These are phyloP conservation scores for Hypoxylon subgilvum DNA, from an alignment of 495 filamentous ascomycete species.

Conservation along the genomic window DNA sequence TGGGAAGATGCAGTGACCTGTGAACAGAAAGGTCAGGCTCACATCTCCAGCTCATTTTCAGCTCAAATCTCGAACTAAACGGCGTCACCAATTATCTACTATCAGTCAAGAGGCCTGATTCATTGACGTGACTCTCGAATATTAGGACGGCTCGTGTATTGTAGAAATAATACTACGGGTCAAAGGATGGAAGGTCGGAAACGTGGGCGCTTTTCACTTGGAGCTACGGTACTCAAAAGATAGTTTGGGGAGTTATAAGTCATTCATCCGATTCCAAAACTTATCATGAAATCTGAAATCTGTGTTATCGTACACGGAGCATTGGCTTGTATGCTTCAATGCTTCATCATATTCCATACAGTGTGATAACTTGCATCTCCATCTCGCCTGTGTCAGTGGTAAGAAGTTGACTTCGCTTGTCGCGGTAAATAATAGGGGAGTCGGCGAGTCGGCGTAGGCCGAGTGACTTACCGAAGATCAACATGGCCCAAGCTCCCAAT, in stretches of 20 bases:
- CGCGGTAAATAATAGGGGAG: conserved; percentile 7
- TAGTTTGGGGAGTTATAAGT: too few relatives aligned
- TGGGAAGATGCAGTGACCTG: neutral
- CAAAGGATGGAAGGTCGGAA: conserved; percentile 13
- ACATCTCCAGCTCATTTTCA: conserved; percentile 14
- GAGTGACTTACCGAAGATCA: neutral
- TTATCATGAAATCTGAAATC: too few relatives aligned
- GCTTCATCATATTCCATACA: too few relatives aligned
- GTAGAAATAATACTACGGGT: conserved; percentile 10
- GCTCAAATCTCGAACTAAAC: too few relatives aligned
- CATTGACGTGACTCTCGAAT: conserved; percentile 1
- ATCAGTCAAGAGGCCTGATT: conserved; percentile 8
- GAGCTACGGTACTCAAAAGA: neutral
- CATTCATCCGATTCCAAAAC: too few relatives aligned
- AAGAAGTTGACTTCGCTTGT: too few relatives aligned
- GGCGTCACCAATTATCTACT: conserved; percentile 11
- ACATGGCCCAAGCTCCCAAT: conserved; percentile 34
- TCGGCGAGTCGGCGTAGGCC: too few relatives aligned
- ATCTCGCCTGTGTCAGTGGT: too few relatives aligned
- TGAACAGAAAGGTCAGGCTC: conserved; percentile 16
- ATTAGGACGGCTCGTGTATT: conserved; percentile 17
- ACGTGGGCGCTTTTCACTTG: conserved; percentile 3
- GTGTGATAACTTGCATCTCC: too few relatives aligned
- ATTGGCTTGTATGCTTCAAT: too few relatives aligned
- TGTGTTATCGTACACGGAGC: too few relatives aligned